phyloP scores from a whole-genome alignment of 2,329 filamentous ascomycete genomes.

The Rugonectria rugulosa region DNA sequence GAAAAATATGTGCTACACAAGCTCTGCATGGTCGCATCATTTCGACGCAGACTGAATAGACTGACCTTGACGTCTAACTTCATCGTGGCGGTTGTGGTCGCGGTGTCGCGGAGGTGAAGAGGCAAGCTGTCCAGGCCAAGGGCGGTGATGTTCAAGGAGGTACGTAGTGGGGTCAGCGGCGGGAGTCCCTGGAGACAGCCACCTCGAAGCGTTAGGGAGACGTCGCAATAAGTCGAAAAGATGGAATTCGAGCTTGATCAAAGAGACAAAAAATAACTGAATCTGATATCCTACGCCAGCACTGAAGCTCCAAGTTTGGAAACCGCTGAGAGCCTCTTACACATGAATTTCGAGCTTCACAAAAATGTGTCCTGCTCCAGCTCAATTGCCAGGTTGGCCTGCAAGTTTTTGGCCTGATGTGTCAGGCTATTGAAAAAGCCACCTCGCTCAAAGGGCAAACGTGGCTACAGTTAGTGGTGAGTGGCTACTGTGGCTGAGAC shows the following conservation, averaged over 20 bases:
- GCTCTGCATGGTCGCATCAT: background rate
- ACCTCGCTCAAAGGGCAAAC: constrained; percentile 13
- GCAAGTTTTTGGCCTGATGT: constrained; percentile 37
- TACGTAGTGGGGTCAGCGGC: constrained; percentile 38
- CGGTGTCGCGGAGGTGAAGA: constrained; percentile 37
- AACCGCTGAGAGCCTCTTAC: constrained; percentile 32
- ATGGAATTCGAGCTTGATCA: background rate
- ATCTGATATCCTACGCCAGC: constrained; percentile 27
- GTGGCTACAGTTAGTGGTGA: background rate
- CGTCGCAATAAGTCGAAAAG: constrained; percentile 3
- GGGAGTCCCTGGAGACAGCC: constrained; percentile 35
- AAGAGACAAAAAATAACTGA: background rate
- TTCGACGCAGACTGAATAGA: constrained; percentile 10
- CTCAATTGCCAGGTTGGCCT: constrained; percentile 40
- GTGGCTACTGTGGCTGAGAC: too few relatives aligned
- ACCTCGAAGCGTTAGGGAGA: constrained; percentile 35
- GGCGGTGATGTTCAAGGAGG: constrained; percentile 38
- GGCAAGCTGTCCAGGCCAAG: constrained; percentile 39
- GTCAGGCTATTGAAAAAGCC: too few relatives aligned
- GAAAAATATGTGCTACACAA: background rate
- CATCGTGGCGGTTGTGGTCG: constrained; percentile 44
- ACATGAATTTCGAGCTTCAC: constrained; percentile 37
- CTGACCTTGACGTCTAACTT: constrained; percentile 54
- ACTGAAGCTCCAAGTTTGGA: constrained; percentile 23
- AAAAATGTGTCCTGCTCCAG: constrained; percentile 41